Base-by-base conservation (phyloP, 2,329 filamentous ascomycete species). In the Cytospora schulzeri region DNA sequence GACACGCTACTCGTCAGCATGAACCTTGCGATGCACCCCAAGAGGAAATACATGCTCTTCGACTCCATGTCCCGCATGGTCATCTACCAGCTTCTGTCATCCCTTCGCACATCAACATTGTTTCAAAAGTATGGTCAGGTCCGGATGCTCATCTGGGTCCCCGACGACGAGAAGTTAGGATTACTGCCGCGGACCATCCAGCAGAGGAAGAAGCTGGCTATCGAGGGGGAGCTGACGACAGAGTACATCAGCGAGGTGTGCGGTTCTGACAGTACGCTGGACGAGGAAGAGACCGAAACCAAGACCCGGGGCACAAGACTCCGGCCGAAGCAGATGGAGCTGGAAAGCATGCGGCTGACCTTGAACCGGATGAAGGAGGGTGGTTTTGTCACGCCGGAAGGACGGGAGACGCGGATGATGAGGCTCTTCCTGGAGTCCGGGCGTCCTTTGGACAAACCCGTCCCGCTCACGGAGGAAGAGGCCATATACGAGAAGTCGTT, bases 91-190 rank as follows among this genome's bases (percentile, higher is more conserved):
- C 83, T 91, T 64, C 79, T 88, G 69, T 78, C 76, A 52, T 81
- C 83, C 58, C 85, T 91, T 62, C 81, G 86, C 66, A 78, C 80
- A 2, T 81, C 86, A 57, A 76, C 80, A 0, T 79, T 89, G 0
- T 85, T 96, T 69, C 90, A 97, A 70, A 80, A 81, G 31, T 93
- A 92, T 73, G 94, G 94, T 3, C 83, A 88, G 22, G 88, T 96
- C 3, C 87, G 93, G 57, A 89, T 94, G 80, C 81, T 98, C 1
- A 73, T 93, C 48, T 93, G 93, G 88, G 71, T 88, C 4, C 82
- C 85, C 1, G 80, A 88, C 52, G 79, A 84, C 0, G 89, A 92
- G 63, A 86, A 86, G 68, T 71, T 76, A 8, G 67, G 74, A 1
- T 69, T 91, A 1, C 65, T 97, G 9, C 90, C 93, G 0, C 84